Evolutionary conservation across 1,284 basidiomycete genomes (phyloP).

Genomic region (Ustilago vetiveriae): DNA sequence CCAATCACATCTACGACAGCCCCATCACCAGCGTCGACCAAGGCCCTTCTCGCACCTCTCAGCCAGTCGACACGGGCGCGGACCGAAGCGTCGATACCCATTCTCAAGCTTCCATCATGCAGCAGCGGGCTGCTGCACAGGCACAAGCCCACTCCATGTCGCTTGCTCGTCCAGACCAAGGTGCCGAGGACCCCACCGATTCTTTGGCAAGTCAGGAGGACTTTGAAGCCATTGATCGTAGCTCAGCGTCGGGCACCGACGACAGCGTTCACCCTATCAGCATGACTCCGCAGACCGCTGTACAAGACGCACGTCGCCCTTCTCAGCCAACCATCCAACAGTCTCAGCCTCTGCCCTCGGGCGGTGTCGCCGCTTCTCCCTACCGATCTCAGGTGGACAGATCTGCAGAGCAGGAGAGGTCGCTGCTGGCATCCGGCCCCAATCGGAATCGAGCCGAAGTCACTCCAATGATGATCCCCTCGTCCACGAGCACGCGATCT

Average conservation of each 20-base stretch:
- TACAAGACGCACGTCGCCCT: slow-evolving; percentile 15
- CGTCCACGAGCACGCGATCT: slow-evolving; percentile 41
- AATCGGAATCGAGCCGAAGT: slow-evolving; percentile 39
- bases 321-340: slow-evolving; percentile 17
- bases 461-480: slow-evolving; percentile 35
- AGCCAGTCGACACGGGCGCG: slow-evolving; percentile 26
- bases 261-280: slow-evolving; percentile 17
- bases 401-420: slow-evolving; percentile 31
- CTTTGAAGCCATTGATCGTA: slow-evolving; percentile 49
- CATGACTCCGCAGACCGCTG: slow-evolving; percentile 7
- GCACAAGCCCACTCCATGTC: slow-evolving; percentile 45
- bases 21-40: slow-evolving; percentile 38
- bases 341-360: slow-evolving; percentile 14
- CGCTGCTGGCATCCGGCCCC: slow-evolving; percentile 42
- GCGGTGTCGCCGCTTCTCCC: slow-evolving; percentile 21
- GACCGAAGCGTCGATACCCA: slow-evolving; percentile 11
- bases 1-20: slow-evolving; percentile 18
- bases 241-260: slow-evolving; percentile 43
- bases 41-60: slow-evolving; percentile 25
- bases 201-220: slow-evolving; percentile 34
- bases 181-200: slow-evolving; percentile 15
- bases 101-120: slow-evolving; percentile 54
- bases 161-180: slow-evolving; percentile 7
- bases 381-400: slow-evolving; percentile 16
- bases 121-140: slow-evolving; percentile 57